Evolutionary conservation across 495 filamentous ascomycete genomes (phyloP).

Genomic region (Barbatosphaeria neglecta): DNA sequence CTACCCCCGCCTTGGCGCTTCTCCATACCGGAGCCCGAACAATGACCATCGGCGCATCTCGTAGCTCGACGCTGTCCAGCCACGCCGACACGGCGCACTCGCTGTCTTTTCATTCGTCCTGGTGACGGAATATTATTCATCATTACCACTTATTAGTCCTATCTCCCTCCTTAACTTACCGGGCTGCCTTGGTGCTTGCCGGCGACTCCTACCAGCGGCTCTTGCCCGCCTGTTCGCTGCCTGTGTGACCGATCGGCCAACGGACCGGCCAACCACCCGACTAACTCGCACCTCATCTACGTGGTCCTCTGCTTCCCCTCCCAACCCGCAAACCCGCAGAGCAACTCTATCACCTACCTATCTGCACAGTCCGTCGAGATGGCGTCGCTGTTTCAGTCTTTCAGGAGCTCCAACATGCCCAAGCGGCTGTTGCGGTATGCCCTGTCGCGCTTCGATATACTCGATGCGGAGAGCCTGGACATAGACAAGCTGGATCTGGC

Average conservation of each 20-base stretch:
- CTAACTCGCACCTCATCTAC: no score
- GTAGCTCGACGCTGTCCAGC: neutral
- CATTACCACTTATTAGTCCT: neutral
- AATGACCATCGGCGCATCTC: slow-evolving; percentile 14
- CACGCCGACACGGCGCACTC: neutral
- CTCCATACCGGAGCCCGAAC: slow-evolving; percentile 1
- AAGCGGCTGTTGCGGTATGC: slow-evolving; percentile 74
- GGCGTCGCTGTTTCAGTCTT: slow-evolving; percentile 56
- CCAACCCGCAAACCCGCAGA: no score
- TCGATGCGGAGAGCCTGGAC: slow-evolving; percentile 72
- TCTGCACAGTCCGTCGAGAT: slow-evolving; percentile 27
- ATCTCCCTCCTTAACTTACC: neutral
- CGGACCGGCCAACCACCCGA: no score
- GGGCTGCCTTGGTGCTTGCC: no score
- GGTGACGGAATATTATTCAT: neutral
- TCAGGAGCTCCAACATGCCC: slow-evolving; percentile 52
- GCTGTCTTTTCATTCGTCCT: neutral
- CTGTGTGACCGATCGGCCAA: no score
- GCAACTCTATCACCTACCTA: no score
- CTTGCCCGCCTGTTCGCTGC: no score
- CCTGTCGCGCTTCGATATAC: slow-evolving; percentile 62
- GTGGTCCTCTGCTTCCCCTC: no score
- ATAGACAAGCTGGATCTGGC: slow-evolving; percentile 67
- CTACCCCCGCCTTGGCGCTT: slow-evolving; percentile 1
- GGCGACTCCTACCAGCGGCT: no score